These are phyloP conservation scores for Kwoniella botswanensis DNA, from an alignment of 768 basidiomycete species.

Conservation along the genomic window DNA sequence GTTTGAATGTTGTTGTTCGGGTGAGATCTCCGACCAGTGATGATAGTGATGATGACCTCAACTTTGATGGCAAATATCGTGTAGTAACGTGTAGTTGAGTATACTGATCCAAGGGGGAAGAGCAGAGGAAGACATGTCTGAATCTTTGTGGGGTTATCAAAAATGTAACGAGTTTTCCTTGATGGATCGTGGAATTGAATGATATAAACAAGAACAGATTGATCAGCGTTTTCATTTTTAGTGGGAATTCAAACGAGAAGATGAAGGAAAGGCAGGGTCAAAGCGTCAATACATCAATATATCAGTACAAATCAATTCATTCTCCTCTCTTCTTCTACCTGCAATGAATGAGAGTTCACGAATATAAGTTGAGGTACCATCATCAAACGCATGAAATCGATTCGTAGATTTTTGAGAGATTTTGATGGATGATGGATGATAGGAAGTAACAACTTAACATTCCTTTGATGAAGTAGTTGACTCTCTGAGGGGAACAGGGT, in stretches of 20 bases:
- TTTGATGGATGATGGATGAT: background rate
- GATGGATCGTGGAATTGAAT: background rate
- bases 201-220: background rate
- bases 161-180: background rate
- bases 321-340: background rate
- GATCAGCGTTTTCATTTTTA: constrained; percentile 1
- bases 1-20: background rate
- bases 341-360: background rate
- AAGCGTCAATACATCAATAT: background rate
- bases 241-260: background rate
- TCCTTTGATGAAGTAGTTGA: background rate
- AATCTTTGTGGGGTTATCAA: background rate
- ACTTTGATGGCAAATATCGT: background rate
- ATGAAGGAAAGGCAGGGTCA: background rate
- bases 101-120: background rate
- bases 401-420: background rate
- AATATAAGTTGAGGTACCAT: background rate
- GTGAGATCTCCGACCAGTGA: background rate
- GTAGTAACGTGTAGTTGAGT: background rate
- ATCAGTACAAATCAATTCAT: background rate
- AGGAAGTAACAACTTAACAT: background rate
- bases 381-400: background rate
- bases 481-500: background rate
- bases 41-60: background rate
- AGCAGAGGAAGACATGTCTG: background rate